Percentiles rank a stretch among this genome's conserved stretches.
phyloP scores from a whole-genome alignment of 2,329 filamentous ascomycete genomes.

The Diaporthe aspalathi region DNA sequence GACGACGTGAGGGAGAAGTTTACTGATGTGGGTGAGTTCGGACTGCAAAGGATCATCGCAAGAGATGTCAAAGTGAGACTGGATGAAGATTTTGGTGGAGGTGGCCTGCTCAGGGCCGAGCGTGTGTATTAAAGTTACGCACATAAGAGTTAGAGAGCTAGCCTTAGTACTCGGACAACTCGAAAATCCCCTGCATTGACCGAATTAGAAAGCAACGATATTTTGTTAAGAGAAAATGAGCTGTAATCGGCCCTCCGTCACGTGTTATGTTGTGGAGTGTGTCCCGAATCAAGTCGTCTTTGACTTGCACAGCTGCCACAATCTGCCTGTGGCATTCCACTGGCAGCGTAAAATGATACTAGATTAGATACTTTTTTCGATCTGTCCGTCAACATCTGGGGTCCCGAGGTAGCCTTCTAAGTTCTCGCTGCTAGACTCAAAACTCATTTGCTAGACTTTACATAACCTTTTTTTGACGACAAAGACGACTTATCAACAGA shows the following conservation, averaged over 20 bases:
- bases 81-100: conserved; percentile 38
- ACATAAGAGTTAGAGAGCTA: neutral
- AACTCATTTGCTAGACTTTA: neutral
- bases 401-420: neutral
- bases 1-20: conserved; percentile 43
- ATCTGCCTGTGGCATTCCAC: no score
- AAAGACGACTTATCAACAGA: neutral
- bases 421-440: neutral
- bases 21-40: conserved; percentile 39
- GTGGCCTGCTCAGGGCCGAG: conserved; percentile 15
- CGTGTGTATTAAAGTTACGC: neutral
- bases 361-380: neutral
- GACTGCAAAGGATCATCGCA: conserved; percentile 44
- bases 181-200: neutral
- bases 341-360: no score
- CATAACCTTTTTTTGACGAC: no score
- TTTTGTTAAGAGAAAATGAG: neutral
- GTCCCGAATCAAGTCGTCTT: no score
- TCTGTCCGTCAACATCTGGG: neutral
- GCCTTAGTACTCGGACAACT: neutral
- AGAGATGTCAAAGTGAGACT: conserved; percentile 45
- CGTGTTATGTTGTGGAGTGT: neutral
- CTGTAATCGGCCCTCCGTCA: neutral
- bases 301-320: neutral
- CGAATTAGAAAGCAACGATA: neutral